These are phyloP conservation scores for Microcos paniculata DNA, from an alignment of 345 rosid species.

Conservation along the genomic window DNA sequence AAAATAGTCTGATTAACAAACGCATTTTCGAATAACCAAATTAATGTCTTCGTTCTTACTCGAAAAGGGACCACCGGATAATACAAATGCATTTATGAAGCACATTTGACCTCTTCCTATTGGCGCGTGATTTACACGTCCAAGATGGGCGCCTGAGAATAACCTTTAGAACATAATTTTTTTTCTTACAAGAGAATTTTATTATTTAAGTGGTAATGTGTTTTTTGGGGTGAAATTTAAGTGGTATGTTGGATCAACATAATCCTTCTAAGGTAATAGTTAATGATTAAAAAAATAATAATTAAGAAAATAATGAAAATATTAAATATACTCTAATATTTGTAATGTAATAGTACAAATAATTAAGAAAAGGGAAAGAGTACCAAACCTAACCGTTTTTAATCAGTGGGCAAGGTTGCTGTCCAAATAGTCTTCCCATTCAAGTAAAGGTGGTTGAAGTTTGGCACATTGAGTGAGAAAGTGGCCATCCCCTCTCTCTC, in stretches of 20 bases:
- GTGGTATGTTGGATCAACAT: neutral
- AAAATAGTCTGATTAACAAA: too few relatives aligned
- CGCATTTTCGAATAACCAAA: too few relatives aligned
- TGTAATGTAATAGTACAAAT: neutral
- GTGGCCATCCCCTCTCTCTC: constrained; percentile 45
- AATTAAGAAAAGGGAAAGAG: neutral
- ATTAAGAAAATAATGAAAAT: neutral
- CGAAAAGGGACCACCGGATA: too few relatives aligned
- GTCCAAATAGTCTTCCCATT: constrained; percentile 49
- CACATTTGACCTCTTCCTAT: neutral
- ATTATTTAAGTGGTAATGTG: too few relatives aligned
- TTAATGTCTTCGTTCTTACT: too few relatives aligned
- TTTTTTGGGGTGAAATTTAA: neutral
- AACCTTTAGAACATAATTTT: neutral
- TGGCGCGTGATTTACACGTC: neutral
- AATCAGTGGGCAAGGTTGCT: constrained; percentile 26
- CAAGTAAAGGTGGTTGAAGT: constrained; percentile 54
- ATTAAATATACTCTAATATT: neutral
- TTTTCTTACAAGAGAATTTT: neutral
- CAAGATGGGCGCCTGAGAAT: neutral
- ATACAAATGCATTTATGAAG: neutral
- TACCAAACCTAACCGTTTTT: constrained; percentile 36
- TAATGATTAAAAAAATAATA: neutral
- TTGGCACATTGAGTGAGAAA: constrained; percentile 52
- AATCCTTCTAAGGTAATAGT: neutral